phyloP scores from a whole-genome alignment of 306 rosid species.

The Cucurbita maxima region DNA sequence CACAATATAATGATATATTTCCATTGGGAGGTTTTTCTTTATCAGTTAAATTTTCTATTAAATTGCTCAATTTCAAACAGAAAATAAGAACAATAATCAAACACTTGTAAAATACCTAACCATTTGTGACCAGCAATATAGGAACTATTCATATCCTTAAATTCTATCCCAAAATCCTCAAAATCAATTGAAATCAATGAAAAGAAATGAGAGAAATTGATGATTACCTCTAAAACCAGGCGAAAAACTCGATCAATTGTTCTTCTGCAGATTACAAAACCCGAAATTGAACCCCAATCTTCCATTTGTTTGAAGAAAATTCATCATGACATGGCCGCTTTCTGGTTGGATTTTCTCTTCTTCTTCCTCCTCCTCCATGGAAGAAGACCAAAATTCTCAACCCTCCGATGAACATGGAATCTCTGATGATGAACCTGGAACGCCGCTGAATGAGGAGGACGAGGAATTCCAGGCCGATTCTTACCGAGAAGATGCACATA shows the following conservation, averaged over 20 bases:
- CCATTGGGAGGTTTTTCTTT: too few species aligned
- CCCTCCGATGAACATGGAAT: neutral
- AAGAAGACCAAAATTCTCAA: neutral
- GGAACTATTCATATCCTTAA: neutral
- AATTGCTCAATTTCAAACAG: neutral
- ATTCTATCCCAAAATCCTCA: neutral
- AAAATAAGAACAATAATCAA: neutral
- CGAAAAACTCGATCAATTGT: neutral
- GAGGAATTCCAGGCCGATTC: neutral
- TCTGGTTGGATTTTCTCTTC: slow-evolving; percentile 11
- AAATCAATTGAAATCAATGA: neutral
- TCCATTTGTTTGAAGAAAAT: neutral
- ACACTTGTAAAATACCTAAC: neutral
- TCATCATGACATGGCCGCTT: slow-evolving; percentile 6
- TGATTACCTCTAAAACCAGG: neutral
- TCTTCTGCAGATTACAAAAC: neutral
- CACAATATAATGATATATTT: too few species aligned
- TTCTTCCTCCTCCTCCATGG: slow-evolving; percentile 4
- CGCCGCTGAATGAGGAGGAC: too few species aligned
- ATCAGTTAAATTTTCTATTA: neutral
- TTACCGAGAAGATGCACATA: neutral
- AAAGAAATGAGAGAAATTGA: neutral
- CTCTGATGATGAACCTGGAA: neutral
- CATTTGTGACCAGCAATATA: neutral
- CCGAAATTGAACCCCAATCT: neutral